Evolutionary conservation across 108 stramenopile species (phyloP).

Genomic region (Pelagomonas calceolata): DNA sequence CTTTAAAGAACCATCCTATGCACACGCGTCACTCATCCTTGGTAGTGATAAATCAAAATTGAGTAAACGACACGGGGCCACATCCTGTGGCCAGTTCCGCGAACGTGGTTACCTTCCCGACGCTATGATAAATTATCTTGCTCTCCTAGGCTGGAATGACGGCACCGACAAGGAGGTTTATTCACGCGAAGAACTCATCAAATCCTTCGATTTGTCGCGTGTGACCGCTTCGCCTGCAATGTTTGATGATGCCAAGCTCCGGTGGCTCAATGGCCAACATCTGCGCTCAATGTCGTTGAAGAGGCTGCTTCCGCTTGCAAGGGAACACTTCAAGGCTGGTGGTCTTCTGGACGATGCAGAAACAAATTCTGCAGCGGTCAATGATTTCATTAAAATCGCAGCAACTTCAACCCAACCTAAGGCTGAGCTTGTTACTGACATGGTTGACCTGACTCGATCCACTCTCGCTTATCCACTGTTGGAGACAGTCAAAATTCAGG

Average conservation of each 20-base stretch:
- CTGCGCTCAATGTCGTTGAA: conserved; percentile 22
- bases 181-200: conserved; percentile 81
- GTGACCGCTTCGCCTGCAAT: conserved; percentile 86
- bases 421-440: conserved; percentile 81
- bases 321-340: conserved; percentile 62
- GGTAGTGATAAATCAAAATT: conserved; percentile 93
- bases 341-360: conserved; percentile 35
- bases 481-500: no score
- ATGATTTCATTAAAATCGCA: conserved; percentile 49
- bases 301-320: conserved; percentile 17
- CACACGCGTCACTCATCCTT: conserved; percentile 91
- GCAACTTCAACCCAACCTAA: conserved; percentile 73
- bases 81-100: conserved; percentile 84
- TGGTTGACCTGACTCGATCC: conserved; percentile 58
- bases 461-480: conserved; percentile 11
- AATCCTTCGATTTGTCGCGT: conserved; percentile 76
- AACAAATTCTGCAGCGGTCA: conserved; percentile 35
- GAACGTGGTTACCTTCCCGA: conserved; percentile 83
- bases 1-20: conserved; percentile 51
- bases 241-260: conserved; percentile 89
- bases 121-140: conserved; percentile 90
- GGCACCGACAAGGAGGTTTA: conserved; percentile 95
- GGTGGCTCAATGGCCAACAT: conserved; percentile 84
- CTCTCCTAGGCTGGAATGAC: conserved; percentile 91
- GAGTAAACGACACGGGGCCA: conserved; percentile 91